A percentile compares a stretch with the other conserved stretches of the same genome.
Conservation (phyloP, 257 asterid species). For the Cynanchum wilfordii region DNA sequence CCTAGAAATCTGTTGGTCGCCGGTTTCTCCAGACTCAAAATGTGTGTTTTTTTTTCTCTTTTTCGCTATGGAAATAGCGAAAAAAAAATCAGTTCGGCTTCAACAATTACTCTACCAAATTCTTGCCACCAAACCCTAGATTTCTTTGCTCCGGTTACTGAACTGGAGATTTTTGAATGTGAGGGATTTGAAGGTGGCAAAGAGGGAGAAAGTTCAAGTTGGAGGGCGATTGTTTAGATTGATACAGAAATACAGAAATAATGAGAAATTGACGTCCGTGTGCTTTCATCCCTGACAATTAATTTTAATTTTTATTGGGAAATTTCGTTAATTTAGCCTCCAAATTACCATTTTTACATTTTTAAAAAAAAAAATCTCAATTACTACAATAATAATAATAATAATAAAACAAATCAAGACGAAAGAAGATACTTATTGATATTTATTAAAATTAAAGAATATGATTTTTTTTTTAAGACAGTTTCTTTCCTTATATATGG, state of each 20-base stretch:
- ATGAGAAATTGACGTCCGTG: slow-evolving; percentile 8
- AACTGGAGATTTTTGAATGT: neutral
- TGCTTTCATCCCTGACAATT: neutral
- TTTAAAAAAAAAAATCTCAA: too few species aligned
- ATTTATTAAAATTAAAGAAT: too few species aligned
- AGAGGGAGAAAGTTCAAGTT: neutral
- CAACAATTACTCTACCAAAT: neutral
- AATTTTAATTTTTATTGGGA: too few species aligned
- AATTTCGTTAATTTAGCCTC: too few species aligned
- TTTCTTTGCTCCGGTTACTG: neutral
- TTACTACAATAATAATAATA: too few species aligned
- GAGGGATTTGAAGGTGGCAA: neutral
- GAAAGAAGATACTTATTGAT: too few species aligned
- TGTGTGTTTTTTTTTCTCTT: neutral
- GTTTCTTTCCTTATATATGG: too few species aligned
- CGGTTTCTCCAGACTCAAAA: neutral
- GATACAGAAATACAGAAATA: neutral
- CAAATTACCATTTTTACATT: too few species aligned
- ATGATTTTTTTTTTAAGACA: too few species aligned
- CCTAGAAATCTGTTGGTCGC: slow-evolving; percentile 2
- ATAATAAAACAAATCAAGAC: too few species aligned
- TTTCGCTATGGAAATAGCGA: neutral
- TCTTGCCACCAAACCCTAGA: neutral
- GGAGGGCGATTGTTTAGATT: slow-evolving; percentile 1
- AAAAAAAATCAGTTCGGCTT: neutral